Base-by-base conservation (phyloP, 768 basidiomycete species). In the Trametes villosa region DNA sequence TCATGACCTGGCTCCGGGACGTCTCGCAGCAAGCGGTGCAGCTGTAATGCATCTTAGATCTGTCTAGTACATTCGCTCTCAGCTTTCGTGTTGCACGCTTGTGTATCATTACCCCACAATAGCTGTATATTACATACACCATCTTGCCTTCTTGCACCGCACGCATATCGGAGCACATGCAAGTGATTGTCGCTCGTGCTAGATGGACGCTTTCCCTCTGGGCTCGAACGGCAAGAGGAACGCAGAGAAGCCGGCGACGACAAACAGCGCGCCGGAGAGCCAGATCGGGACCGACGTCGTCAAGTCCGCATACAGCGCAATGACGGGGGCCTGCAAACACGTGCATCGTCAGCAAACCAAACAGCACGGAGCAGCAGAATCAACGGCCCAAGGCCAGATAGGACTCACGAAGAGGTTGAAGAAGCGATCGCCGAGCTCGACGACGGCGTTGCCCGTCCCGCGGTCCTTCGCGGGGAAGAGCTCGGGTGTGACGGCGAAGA, bases 191-290 rank as follows among this genome's bases (percentile, higher is more conserved):
- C 24, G 4, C 29, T 7, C 27, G 15, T 4, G 3, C 29, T 31
- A 48, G 29, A 48, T 48, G 1, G 46, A 78, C 5, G 86, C 83
- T 64, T 79, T 83, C 3, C 85, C 85, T 22, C 81, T 73, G 9
- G 85, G 78, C 64, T 87, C 85, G 59, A 82, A 84, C 3, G 86
- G 85, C 33, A 87, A 65, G 42, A 84, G 52, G 51, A 85, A 58
- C 4, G 81, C 77, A 24, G 85, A 71, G 41, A 81, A 53, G 0
- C 83, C 83, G 5, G 83, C 72, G 7, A 75, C 71, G 31, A 86
- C 47, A 68, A 87, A 87, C 49, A 85, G 69, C 22, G 75, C 81
- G 20, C 81, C 86, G 1, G 81, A 74, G 40, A 84, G 74, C 71
- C 78, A 87, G 29, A 86, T 84, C 11, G 85, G 86, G 3, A 79